phyloP scores from a whole-genome alignment of 1,284 basidiomycete species.

The Ganoderma resinaceum region DNA sequence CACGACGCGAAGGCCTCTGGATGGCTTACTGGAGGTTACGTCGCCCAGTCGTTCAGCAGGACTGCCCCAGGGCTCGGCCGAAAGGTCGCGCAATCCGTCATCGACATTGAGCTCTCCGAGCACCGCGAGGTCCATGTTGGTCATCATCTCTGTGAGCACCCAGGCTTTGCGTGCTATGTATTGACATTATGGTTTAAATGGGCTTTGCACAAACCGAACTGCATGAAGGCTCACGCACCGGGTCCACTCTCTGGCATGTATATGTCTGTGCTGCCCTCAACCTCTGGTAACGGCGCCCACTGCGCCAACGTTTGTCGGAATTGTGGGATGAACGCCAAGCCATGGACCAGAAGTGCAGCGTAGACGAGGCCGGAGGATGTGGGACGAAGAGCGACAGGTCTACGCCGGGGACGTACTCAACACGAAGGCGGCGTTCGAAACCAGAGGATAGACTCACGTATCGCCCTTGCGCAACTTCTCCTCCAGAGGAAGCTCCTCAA shows the following conservation, averaged over 20 bases:
- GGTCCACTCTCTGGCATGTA: conserved; percentile 36
- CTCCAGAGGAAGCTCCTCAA: conserved; percentile 53
- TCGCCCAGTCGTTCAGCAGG: conserved; percentile 47
- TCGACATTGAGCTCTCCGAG: conserved; percentile 52
- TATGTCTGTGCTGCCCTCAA: conserved; percentile 15
- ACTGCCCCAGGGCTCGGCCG: conserved; percentile 44
- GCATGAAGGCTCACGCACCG: conserved; percentile 39
- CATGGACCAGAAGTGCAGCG: conserved; percentile 68
- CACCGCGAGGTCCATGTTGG: conserved; percentile 62
- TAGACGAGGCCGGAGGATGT: conserved; percentile 58
- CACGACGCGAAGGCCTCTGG: background rate
- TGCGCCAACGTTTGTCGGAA: conserved; percentile 58
- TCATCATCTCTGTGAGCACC: conserved; percentile 67
- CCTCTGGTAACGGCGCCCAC: conserved; percentile 46
- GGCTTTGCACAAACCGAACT: conserved; percentile 18
- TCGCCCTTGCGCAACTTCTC: conserved; percentile 61
- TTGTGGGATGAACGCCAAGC: conserved; percentile 72
- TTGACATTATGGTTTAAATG: background rate
- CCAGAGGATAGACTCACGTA: conserved; percentile 49
- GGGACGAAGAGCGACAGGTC: conserved; percentile 71
- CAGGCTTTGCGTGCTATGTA: conserved; percentile 49
- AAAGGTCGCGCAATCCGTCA: conserved; percentile 42
- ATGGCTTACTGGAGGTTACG: conserved; percentile 44
- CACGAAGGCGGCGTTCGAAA: conserved; percentile 5
- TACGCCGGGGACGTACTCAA: conserved; percentile 35